These are phyloP conservation scores for Ceratorhiza oryzae-sativae DNA, from an alignment of 1,284 basidiomycete species.

Conservation along the genomic window DNA sequence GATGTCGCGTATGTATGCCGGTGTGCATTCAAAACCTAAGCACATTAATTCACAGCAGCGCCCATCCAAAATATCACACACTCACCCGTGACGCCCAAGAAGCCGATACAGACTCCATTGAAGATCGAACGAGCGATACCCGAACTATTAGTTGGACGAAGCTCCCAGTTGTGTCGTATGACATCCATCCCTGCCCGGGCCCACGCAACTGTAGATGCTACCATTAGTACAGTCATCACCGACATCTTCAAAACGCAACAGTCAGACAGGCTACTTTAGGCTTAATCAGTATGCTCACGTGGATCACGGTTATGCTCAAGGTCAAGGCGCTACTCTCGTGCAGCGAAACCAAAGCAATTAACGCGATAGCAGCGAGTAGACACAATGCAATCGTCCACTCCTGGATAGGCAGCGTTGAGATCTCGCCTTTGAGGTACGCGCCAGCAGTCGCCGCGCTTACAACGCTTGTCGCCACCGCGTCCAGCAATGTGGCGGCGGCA, in stretches of 20 bases:
- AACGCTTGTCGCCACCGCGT: conserved; percentile 68
- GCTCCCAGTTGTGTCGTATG: conserved; percentile 64
- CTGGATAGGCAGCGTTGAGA: conserved; percentile 61
- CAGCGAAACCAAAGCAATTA: conserved; percentile 65
- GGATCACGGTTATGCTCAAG: conserved; percentile 62
- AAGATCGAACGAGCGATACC: conserved; percentile 60
- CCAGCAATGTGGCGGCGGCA: conserved; percentile 67
- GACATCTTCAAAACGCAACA: conserved; percentile 53
- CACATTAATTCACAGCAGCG: neutral
- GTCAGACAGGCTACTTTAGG: neutral
- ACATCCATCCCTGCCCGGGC: conserved; percentile 57
- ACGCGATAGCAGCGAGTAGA: conserved; percentile 60
- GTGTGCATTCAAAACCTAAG: conserved; percentile 58
- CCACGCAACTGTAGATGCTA: conserved; percentile 62
- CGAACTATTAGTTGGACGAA: conserved; percentile 46
- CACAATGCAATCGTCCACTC: conserved; percentile 58
- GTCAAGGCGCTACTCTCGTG: conserved; percentile 68
- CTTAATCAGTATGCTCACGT: conserved; percentile 55
- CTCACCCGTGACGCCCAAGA: conserved; percentile 69
- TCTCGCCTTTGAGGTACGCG: conserved; percentile 69
- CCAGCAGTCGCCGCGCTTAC: conserved; percentile 74
- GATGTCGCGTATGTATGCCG: conserved; percentile 68
- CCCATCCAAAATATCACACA: neutral
- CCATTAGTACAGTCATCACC: conserved; percentile 62
- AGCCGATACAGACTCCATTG: conserved; percentile 69